Evolutionary conservation across 2,329 filamentous ascomycete genomes (phyloP), one percentile per base, ranked within the genome.

Genomic region (Diaporthe australafricana): DNA sequence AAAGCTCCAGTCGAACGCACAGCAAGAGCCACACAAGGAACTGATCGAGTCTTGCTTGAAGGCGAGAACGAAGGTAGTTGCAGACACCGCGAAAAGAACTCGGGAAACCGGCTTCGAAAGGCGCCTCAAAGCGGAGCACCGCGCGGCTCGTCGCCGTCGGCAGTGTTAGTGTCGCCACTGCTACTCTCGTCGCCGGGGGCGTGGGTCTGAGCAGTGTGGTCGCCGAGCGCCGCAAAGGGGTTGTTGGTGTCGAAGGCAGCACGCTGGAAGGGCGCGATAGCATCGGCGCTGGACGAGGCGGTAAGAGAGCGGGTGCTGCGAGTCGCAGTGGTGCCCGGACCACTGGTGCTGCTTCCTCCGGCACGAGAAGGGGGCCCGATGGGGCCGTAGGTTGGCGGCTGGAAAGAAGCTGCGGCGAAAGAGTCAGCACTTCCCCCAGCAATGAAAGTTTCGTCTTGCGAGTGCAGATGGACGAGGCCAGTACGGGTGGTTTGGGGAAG

Each of bases 281-380:
- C 56, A 9, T 40, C 27, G 32, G 52, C n/a, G 8, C n/a, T 50
- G n/a, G 66, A 40, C 2, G 67, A 56, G 11, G 8, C 1, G 3
- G 32, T 45, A 17, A 48, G 11, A 1, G 53, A 11, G 2, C 53
- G 53, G 7, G 22, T 52, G 45, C 17, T 25, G 3, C 30, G 42
- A 8, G n/a, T 25, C 16, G 47, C n/a, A 17, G 20, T 11, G 22
- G n/a, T 63, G 48, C 32, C 20, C 20, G 53, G n/a, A 2, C 35
- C n/a, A 11, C 63, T 42, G n/a, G 20, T 20, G 30, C 25, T 16
- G n/a, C 20, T 20, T 62, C 52, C 42, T 9, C 5, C 22, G 38
- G 40, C 17, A 11, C 55, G 53, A n/a, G 52, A 40, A 1, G 72
- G 72, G 5, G 65, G 72, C 4, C 7, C 70, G 20, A 73, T 73